Evolutionary conservation across 2,329 filamentous ascomycete genomes (phyloP).

Genomic region (Plectosphaerella cucumerina): DNA sequence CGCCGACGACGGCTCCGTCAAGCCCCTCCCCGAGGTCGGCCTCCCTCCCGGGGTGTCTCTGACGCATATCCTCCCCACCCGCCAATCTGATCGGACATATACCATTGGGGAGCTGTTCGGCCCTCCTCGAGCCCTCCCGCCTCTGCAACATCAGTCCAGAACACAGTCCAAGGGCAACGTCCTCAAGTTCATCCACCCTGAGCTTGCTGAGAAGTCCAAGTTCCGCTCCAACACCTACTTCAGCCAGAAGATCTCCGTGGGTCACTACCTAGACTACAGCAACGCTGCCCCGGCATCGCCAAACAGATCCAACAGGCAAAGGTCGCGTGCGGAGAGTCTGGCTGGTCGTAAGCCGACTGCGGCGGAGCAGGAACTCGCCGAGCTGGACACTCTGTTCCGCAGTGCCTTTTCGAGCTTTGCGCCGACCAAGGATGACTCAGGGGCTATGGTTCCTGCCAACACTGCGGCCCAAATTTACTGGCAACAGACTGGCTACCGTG

Average conservation of each 20-base stretch:
- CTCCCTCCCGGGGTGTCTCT: constrained; percentile 72
- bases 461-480: constrained; percentile 71
- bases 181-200: constrained; percentile 50
- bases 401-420: constrained; percentile 79
- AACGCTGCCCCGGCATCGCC: constrained; percentile 55
- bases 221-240: constrained; percentile 59
- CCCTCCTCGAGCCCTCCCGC: constrained; percentile 60
- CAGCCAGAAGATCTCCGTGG: constrained; percentile 59
- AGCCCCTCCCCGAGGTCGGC: constrained; percentile 55
- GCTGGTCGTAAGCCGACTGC: constrained; percentile 54
- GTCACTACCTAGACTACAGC: constrained; percentile 68
- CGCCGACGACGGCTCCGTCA: constrained; percentile 15
- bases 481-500: constrained; percentile 64
- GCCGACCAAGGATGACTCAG: constrained; percentile 68
- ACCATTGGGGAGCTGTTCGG: constrained; percentile 73
- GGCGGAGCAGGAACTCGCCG: constrained; percentile 55
- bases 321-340: constrained; percentile 67
- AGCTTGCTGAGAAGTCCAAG: constrained; percentile 50
- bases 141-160: constrained; percentile 67
- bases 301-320: constrained; percentile 38
- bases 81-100: constrained; percentile 42
- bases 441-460: constrained; percentile 64
- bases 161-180: constrained; percentile 60
- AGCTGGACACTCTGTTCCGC: constrained; percentile 71
- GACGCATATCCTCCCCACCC: constrained; percentile 54